Conservation (phyloP, 129 eudicot species). For the Flaveria linearis region DNA sequence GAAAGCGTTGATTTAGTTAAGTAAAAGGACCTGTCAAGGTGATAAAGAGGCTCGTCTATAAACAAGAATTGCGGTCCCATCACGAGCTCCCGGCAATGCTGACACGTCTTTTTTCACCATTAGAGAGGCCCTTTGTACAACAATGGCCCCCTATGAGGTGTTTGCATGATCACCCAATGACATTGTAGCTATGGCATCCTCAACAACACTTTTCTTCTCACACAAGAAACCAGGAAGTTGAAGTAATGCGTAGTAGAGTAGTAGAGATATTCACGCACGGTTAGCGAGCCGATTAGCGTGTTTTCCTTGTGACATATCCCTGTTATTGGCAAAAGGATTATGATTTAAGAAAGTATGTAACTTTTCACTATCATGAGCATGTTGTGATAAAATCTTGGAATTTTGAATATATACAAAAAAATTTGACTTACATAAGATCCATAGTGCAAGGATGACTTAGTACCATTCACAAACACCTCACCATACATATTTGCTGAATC, state of each 20-base stretch:
- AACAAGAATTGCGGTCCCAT: slow-evolving; percentile 84
- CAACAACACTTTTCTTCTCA: slow-evolving; percentile 73
- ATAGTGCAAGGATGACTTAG: slow-evolving; percentile 62
- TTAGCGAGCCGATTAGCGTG: slow-evolving; percentile 70
- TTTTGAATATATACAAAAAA: background rate
- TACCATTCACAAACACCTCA: slow-evolving; percentile 83
- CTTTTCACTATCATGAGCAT: background rate
- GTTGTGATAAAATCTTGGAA: background rate
- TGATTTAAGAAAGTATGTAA: background rate
- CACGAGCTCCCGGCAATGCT: slow-evolving; percentile 94
- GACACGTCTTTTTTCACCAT: slow-evolving; percentile 94
- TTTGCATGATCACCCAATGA: slow-evolving; percentile 85
- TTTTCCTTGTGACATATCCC: slow-evolving; percentile 77
- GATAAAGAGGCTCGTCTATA: slow-evolving; percentile 95
- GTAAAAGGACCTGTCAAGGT: slow-evolving; percentile 66
- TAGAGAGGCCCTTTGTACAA: slow-evolving; percentile 77
- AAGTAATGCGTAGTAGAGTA: slow-evolving; percentile 92
- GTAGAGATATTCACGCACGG: slow-evolving; percentile 88
- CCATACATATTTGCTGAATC: slow-evolving; percentile 82
- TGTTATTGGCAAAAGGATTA: slow-evolving; percentile 11
- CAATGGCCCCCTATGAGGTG: slow-evolving; percentile 93
- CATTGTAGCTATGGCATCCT: slow-evolving; percentile 92
- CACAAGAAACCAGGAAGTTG: slow-evolving; percentile 94
- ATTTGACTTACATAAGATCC: slow-evolving; percentile 79
- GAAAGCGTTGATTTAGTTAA: background rate